A percentile compares a stretch with the other conserved stretches of the same genome.
phyloP scores from a whole-genome alignment of 768 basidiomycete species.

The Mycena olivaceomarginata region DNA sequence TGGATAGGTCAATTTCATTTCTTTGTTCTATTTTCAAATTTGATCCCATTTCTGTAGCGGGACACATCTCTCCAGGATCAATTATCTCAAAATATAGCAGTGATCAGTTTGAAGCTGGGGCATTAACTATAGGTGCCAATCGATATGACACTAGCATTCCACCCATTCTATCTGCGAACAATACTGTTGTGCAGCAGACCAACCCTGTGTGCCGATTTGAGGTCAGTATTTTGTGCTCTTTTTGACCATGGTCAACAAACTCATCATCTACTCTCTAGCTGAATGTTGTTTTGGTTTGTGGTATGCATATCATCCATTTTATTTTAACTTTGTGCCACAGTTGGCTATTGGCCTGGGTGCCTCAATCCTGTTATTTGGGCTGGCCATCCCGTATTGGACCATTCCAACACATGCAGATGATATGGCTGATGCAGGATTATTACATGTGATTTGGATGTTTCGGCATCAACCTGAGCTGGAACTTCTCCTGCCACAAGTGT shows the following conservation, averaged over 20 bases:
- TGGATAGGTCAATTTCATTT: constrained; percentile 9
- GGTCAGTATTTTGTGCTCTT: background rate
- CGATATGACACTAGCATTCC: background rate
- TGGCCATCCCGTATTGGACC: background rate
- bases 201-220: background rate
- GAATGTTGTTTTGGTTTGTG: background rate
- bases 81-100: constrained; percentile 2
- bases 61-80: constrained; percentile 6
- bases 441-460: constrained; percentile 2
- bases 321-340: constrained; percentile 3
- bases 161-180: background rate
- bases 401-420: background rate
- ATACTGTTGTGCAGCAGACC: background rate
- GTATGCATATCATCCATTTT: background rate
- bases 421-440: background rate
- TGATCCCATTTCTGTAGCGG: background rate
- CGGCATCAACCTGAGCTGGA: constrained; percentile 2
- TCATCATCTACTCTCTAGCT: background rate
- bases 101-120: background rate
- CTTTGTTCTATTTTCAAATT: background rate
- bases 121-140: background rate
- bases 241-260: background rate
- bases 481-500: constrained; percentile 2
- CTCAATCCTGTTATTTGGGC: constrained; percentile 1
- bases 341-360: background rate